phyloP scores from a whole-genome alignment of 768 basidiomycete species.

The Trametes sanguinea region DNA sequence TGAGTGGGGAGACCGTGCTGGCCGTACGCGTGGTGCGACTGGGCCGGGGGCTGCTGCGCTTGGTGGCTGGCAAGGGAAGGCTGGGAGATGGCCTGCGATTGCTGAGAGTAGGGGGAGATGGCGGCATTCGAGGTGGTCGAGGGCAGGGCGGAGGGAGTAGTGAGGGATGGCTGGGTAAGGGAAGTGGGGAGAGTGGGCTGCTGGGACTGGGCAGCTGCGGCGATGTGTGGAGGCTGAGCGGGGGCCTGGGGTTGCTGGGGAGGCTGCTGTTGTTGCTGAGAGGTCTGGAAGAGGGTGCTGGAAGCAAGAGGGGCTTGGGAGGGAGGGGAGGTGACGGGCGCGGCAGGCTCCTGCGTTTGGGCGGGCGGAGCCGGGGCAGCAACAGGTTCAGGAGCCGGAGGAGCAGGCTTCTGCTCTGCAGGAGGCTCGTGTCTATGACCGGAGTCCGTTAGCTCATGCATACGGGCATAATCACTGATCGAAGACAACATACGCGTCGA shows the following conservation, averaged over 20 bases:
- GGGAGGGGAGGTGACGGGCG: conserved; percentile 32
- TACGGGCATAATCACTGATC: not conserved
- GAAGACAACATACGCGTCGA: conserved; percentile 52
- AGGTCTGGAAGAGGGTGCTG: conserved; percentile 26
- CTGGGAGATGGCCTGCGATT: conserved; percentile 28
- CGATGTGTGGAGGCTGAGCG: conserved; percentile 30
- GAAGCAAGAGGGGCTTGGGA: conserved; percentile 34
- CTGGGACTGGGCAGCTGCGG: conserved; percentile 25
- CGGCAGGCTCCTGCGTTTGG: conserved; percentile 22
- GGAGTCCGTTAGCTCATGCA: not conserved
- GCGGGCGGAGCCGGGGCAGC: conserved; percentile 19
- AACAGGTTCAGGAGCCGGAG: conserved; percentile 28
- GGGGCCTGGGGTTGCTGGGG: conserved; percentile 35
- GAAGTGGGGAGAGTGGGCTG: conserved; percentile 24
- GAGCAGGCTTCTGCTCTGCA: conserved; percentile 30
- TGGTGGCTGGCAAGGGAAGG: conserved; percentile 27
- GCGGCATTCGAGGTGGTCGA: conserved; percentile 34
- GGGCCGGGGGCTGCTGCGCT: conserved; percentile 25
- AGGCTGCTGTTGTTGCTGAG: conserved; percentile 20
- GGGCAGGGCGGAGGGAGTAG: conserved; percentile 30
- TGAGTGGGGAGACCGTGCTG: conserved; percentile 69
- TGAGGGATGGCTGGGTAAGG: conserved; percentile 31
- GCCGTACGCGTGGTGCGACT: conserved; percentile 50
- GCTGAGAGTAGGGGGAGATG: conserved; percentile 35
- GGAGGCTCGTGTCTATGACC: conserved; percentile 34